phyloP scores from a whole-genome alignment of 2,329 filamentous ascomycete genomes.

The Fusarium sp. region DNA sequence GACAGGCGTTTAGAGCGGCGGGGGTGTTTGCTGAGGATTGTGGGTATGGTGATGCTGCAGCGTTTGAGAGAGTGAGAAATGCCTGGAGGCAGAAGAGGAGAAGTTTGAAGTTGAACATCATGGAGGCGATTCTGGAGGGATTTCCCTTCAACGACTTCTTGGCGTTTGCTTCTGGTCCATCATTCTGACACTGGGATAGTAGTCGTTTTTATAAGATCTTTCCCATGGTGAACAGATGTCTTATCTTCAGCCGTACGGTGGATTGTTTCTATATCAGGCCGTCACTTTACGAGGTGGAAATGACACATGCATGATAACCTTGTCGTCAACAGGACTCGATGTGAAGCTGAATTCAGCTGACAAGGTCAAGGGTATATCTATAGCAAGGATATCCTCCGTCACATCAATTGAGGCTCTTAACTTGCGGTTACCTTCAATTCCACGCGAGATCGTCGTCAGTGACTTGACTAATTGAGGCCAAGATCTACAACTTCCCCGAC shows the following conservation, averaged over 20 bases:
- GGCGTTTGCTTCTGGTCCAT: background rate
- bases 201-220: background rate
- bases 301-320: background rate
- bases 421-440: background rate
- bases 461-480: background rate
- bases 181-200: accelerated
- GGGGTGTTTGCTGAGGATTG: background rate
- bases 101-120: background rate
- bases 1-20: slow-evolving; percentile 40
- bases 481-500: background rate
- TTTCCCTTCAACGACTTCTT: background rate
- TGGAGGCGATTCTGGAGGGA: background rate
- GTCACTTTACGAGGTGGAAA: slow-evolving; percentile 27
- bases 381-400: background rate
- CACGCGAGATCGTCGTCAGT: accelerated
- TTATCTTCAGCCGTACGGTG: background rate
- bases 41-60: background rate
- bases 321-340: background rate
- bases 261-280: background rate
- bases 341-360: background rate
- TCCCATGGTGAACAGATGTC: background rate
- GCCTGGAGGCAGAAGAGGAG: slow-evolving; percentile 14
- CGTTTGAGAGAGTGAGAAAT: background rate
- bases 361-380: background rate
- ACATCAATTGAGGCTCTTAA: background rate